Percentiles rank a stretch among this genome's conserved stretches.
These are phyloP conservation scores for Dictyostelium capitatum DNA, from an alignment of 78 protist genomes.

Conservation along the genomic window DNA sequence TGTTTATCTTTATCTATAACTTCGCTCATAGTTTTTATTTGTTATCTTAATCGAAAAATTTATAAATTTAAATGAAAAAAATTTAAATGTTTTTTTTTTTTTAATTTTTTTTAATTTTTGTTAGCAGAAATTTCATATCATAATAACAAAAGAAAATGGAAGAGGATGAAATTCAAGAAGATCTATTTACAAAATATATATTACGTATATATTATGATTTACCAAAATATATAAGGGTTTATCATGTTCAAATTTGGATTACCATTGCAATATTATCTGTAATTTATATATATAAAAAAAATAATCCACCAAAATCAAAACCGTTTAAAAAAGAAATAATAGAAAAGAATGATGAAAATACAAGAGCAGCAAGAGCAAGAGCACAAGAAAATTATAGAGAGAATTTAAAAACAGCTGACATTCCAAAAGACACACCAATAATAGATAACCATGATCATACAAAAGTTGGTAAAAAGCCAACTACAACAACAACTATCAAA, in stretches of 20 bases:
- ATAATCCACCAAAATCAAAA: background rate
- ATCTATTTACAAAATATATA: background rate
- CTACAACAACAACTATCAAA: no score
- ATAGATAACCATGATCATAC: background rate
- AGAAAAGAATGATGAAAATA: background rate
- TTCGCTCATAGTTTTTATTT: background rate
- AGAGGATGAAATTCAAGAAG: background rate
- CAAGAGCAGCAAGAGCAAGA: background rate
- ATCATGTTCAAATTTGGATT: slow-evolving; percentile 13
- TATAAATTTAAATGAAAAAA: background rate
- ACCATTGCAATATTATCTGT: background rate
- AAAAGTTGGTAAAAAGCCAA: background rate
- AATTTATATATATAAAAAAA: no score
- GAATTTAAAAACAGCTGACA: background rate
- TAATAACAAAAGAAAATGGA: background rate
- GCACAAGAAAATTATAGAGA: background rate
- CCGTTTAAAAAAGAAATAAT: background rate
- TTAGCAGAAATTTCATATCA: no score
- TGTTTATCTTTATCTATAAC: background rate
- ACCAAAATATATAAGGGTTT: background rate
- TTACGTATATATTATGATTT: background rate
- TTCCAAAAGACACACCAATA: background rate
- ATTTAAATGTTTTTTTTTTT: background rate
- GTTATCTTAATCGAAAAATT: no score
- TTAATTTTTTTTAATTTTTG: no score